phyloP scores from a whole-genome alignment of 1,284 basidiomycete species.

The Veloboletus limbatus region DNA sequence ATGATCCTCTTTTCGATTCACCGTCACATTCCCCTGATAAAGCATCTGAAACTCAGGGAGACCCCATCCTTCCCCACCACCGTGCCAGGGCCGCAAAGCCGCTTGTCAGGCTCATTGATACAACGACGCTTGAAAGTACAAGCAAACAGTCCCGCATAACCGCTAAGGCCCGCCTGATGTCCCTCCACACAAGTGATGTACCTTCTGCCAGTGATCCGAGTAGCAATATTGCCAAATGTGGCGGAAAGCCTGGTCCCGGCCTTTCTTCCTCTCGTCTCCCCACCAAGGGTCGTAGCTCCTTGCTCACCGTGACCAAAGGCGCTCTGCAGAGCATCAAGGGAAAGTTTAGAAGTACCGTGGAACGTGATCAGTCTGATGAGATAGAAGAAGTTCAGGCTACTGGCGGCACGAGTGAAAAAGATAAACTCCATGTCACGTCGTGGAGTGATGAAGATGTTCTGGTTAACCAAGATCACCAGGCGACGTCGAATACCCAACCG shows the following conservation, averaged over 20 bases:
- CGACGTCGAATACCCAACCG: background rate
- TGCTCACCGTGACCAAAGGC: conserved; percentile 49
- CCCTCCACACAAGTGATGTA: conserved; percentile 6
- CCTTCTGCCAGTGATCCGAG: conserved; percentile 14
- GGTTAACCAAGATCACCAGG: conserved; percentile 9
- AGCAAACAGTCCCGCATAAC: conserved; percentile 40
- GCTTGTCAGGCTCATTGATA: conserved; percentile 48
- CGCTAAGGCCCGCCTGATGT: conserved; percentile 44
- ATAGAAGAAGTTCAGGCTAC: conserved; percentile 19
- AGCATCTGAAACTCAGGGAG: conserved; percentile 6
- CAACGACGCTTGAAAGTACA: conserved; percentile 26
- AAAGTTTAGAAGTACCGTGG: conserved; percentile 20
- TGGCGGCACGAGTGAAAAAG: conserved; percentile 3
- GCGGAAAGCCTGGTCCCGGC: conserved; percentile 47
- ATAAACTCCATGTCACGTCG: conserved; percentile 10
- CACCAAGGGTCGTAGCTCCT: conserved; percentile 42
- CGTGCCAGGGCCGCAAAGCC: conserved; percentile 49
- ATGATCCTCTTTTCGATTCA: conserved; percentile 34
- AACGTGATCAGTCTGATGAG: conserved; percentile 17
- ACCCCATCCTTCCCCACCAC: conserved; percentile 38
- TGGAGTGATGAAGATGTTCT: conserved; percentile 24
- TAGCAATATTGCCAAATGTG: conserved; percentile 11
- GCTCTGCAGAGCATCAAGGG: conserved; percentile 47
- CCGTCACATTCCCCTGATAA: conserved; percentile 11
- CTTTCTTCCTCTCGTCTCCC: conserved; percentile 40